Evolutionary conservation across 768 basidiomycete genomes (phyloP).

Genomic region (Xanthoconium purpureum): DNA sequence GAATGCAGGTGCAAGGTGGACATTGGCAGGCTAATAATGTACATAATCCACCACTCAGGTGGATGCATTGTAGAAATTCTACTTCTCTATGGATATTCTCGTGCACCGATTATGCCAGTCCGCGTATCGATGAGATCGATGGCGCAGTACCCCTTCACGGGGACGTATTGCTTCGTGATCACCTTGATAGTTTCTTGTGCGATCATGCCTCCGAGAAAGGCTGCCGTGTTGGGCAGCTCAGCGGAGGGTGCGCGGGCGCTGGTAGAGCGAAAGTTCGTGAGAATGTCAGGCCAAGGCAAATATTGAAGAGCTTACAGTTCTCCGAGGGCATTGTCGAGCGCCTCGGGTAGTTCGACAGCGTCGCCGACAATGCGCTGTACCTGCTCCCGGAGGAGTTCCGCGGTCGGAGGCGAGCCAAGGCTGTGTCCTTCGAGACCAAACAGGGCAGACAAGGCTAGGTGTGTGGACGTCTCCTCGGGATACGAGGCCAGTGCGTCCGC

Average conservation of each 20-base stretch:
- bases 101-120: constrained; percentile 53
- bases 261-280: background rate
- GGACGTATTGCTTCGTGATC: constrained; percentile 93
- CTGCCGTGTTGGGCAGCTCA: constrained; percentile 90
- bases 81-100: background rate
- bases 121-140: constrained; percentile 81
- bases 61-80: background rate
- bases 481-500: constrained; percentile 39
- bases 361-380: constrained; percentile 50
- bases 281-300: background rate
- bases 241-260: constrained; percentile 79
- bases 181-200: constrained; percentile 98
- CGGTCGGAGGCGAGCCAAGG: constrained; percentile 38
- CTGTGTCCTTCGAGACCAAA: constrained; percentile 29
- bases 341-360: constrained; percentile 49
- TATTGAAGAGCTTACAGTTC: constrained; percentile 60
- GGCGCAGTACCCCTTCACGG: constrained; percentile 79
- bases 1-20: background rate
- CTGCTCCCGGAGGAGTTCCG: constrained; percentile 51
- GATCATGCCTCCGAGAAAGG: constrained; percentile 88
- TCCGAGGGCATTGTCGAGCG: constrained; percentile 59
- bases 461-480: constrained; percentile 62
- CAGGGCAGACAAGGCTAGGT: constrained; percentile 72
- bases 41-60: background rate
- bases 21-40: background rate